These are phyloP conservation scores for Paecilomyces sp. DNA, from an alignment of 2,329 filamentous ascomycete genomes.

Conservation along the genomic window DNA sequence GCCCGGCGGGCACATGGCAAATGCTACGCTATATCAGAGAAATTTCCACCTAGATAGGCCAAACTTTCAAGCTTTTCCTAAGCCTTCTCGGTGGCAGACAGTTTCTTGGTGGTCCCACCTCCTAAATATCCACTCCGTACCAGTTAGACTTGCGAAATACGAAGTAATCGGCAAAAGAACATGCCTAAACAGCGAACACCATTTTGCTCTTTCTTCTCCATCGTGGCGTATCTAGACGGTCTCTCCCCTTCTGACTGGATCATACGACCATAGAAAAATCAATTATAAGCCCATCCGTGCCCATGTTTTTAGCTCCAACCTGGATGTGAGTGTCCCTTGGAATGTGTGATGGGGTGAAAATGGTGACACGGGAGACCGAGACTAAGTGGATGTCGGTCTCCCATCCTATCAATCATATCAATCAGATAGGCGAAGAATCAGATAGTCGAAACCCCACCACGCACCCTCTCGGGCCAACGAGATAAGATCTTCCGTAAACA, in stretches of 20 bases:
- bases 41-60: not conserved
- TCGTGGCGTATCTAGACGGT: not conserved
- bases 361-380: not conserved
- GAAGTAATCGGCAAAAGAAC: not conserved
- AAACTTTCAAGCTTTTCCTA: not conserved
- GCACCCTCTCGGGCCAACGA: not conserved
- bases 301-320: not conserved
- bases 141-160: not conserved
- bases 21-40: not conserved
- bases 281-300: not conserved
- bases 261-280: not conserved
- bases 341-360: not conserved
- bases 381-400: not conserved
- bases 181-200: not conserved
- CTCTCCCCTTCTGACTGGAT: not conserved
- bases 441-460: not conserved
- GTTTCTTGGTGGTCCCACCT: not conserved
- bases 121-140: too few species aligned
- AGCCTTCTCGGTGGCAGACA: not conserved
- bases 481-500: not conserved
- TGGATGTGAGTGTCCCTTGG: not conserved
- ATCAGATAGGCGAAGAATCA: not conserved
- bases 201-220: not conserved
- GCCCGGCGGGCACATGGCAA: not conserved
- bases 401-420: not conserved